Percentiles rank a stretch among this genome's conserved stretches.
Conservation (phyloP, 176 grass and related monocot species). For the Themeda triandra region DNA sequence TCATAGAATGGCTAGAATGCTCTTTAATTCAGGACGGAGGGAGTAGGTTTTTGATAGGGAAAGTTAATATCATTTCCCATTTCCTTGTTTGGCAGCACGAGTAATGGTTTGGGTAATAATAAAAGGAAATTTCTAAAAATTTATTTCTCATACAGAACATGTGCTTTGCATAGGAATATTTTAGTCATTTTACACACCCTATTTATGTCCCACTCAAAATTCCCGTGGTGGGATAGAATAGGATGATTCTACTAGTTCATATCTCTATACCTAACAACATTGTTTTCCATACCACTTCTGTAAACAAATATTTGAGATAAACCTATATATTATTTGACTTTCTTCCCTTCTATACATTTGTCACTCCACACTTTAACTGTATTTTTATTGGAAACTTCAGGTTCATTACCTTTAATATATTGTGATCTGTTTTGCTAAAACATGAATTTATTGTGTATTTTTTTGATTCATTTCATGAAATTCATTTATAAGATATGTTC, state of each 20-base stretch:
- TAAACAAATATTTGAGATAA: background rate
- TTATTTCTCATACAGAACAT: background rate
- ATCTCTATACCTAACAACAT: background rate
- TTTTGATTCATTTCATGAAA: background rate
- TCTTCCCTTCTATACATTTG: background rate
- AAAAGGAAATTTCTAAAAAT: background rate
- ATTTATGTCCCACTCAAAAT: background rate
- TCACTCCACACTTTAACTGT: background rate
- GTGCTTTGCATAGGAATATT: background rate
- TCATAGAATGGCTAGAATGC: too few relatives aligned
- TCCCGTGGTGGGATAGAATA: background rate
- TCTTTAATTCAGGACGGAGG: too few relatives aligned
- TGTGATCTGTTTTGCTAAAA: background rate
- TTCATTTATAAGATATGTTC: background rate
- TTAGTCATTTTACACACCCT: background rate
- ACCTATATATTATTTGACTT: background rate
- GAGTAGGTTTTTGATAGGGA: background rate
- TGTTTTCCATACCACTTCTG: background rate
- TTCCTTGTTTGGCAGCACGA: background rate
- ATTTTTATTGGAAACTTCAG: background rate
- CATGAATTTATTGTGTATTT: background rate
- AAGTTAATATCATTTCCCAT: background rate
- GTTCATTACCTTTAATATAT: background rate
- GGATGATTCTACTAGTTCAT: background rate
- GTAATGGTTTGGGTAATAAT: background rate